Conservation (phyloP, 192 early-diverging fungal genomes). For the Allomyces macrogynus region DNA sequence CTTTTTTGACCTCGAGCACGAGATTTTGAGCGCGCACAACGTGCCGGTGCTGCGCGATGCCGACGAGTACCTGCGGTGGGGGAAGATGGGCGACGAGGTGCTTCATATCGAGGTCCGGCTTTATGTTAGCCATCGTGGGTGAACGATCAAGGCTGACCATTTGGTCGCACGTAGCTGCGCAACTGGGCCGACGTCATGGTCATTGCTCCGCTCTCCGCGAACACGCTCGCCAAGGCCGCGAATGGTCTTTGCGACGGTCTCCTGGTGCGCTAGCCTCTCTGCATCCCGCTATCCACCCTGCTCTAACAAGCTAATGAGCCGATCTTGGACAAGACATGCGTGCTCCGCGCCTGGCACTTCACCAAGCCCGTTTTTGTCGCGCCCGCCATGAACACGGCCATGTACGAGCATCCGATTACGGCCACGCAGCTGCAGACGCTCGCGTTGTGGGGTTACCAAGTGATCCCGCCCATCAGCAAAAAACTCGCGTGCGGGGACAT, state of each 20-base stretch:
- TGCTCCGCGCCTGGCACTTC: conserved; percentile 73
- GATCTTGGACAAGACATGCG: conserved; percentile 41
- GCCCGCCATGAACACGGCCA: conserved; percentile 94
- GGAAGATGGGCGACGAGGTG: conserved; percentile 65
- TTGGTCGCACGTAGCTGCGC: conserved; percentile 33
- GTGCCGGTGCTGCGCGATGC: conserved; percentile 52
- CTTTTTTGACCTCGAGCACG: conserved; percentile 49
- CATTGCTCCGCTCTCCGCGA: conserved; percentile 79
- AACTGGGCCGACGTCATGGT: conserved; percentile 87
- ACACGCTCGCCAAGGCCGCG: conserved; percentile 78
- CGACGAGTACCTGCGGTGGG: conserved; percentile 71
- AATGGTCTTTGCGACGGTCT: conserved; percentile 89
- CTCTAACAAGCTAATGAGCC: neutral
- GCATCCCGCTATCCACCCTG: neutral
- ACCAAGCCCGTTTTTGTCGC: conserved; percentile 49
- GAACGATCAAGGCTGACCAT: neutral
- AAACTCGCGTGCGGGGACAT: conserved; percentile 77
- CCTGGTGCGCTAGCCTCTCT: conserved; percentile 25
- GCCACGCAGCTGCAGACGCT: conserved; percentile 39
- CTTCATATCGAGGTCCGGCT: conserved; percentile 68
- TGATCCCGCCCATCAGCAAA: conserved; percentile 66
- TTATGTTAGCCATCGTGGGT: neutral
- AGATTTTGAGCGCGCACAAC: conserved; percentile 14
- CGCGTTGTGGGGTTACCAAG: conserved; percentile 22
- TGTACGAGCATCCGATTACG: conserved; percentile 91